Conservation (phyloP, 176 grass and related monocot genomes). For the Musa beccarii region DNA sequence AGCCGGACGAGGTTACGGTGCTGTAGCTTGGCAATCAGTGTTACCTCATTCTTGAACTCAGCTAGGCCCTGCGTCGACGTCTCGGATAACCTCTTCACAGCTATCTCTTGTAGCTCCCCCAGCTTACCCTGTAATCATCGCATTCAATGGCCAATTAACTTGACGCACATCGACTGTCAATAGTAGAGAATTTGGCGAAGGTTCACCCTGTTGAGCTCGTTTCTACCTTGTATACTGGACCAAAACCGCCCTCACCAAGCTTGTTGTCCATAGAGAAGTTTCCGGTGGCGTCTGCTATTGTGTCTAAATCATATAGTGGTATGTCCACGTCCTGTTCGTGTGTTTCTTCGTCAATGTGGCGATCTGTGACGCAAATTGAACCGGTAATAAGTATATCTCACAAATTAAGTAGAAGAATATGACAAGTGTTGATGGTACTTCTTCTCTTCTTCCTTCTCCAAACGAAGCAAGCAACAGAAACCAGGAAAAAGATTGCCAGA, state of each 20-base stretch:
- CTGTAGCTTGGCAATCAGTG: too few species aligned
- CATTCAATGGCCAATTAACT: background rate
- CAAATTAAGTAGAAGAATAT: background rate
- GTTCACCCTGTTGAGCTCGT: background rate
- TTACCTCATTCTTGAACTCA: too few species aligned
- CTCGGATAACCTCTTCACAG: constrained; percentile 7
- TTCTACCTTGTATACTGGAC: background rate
- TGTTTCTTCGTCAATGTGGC: background rate
- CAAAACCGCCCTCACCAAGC: constrained; percentile 14
- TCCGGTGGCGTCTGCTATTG: background rate
- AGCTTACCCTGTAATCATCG: background rate
- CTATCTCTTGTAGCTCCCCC: background rate
- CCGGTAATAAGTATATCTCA: background rate
- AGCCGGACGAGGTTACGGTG: too few species aligned
- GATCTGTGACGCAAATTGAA: background rate
- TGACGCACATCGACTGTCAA: background rate
- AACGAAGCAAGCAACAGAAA: background rate
- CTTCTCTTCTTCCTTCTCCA: background rate
- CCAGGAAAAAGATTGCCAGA: background rate
- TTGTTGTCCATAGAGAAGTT: constrained; percentile 1
- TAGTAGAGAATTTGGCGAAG: background rate
- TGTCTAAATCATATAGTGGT: background rate
- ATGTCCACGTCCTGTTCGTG: background rate
- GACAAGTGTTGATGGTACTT: too few species aligned
- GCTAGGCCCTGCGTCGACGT: background rate